Conservation (phyloP, 2,329 filamentous ascomycete species). For the Scytalidium sp. region DNA sequence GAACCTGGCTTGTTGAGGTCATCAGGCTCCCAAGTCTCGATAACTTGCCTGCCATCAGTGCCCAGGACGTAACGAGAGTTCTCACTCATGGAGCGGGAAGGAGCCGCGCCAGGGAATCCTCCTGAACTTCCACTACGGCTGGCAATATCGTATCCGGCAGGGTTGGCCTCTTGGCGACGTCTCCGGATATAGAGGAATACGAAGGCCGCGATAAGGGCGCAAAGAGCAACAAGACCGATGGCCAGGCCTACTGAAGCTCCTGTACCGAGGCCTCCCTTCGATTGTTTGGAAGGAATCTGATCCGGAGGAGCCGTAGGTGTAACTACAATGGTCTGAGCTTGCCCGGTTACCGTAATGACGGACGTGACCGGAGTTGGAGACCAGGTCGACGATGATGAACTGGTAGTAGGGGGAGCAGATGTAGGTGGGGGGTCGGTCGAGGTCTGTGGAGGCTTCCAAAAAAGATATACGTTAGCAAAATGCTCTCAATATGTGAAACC, state of each 20-base stretch:
- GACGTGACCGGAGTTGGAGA: slow-evolving; percentile 32
- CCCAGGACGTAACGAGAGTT: slow-evolving; percentile 30
- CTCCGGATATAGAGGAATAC: slow-evolving; percentile 42
- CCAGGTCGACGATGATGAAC: slow-evolving; percentile 24
- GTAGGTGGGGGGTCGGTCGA: slow-evolving; percentile 3
- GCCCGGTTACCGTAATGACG: slow-evolving; percentile 54
- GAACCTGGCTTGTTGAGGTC: slow-evolving; percentile 14
- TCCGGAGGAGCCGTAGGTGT: slow-evolving; percentile 37
- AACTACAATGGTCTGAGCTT: slow-evolving; percentile 52
- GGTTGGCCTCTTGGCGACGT: slow-evolving; percentile 36
- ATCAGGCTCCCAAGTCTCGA: slow-evolving; percentile 26
- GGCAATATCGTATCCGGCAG: slow-evolving; percentile 9
- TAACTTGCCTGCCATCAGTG: slow-evolving; percentile 28
- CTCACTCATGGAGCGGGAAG: slow-evolving; percentile 30
- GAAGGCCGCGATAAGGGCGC: slow-evolving; percentile 35
- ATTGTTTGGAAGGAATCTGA: slow-evolving; percentile 7
- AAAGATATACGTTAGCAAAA: background rate
- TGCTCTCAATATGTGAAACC: background rate
- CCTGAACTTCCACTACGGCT: slow-evolving; percentile 19
- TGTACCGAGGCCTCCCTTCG: slow-evolving; percentile 34
- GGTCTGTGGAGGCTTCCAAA: too few species aligned
- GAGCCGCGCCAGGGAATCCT: slow-evolving; percentile 19
- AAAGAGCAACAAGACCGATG: slow-evolving; percentile 44
- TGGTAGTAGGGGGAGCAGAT: background rate
- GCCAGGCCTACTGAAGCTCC: slow-evolving; percentile 52